phyloP scores from a whole-genome alignment of 2,329 filamentous ascomycete species.

The Talaromyces sp. region DNA sequence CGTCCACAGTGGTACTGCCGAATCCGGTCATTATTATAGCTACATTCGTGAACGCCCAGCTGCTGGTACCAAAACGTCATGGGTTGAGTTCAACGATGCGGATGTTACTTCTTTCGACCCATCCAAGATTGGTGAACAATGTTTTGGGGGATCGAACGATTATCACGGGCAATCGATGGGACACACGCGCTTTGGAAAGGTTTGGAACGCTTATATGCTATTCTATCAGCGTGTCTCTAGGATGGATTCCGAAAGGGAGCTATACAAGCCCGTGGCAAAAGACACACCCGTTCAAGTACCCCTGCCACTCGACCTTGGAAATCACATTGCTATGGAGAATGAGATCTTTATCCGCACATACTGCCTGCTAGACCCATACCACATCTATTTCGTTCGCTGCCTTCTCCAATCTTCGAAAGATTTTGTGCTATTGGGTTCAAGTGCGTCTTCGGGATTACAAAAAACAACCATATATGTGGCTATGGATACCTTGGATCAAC shows the following conservation, averaged over 20 bases:
- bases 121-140: conserved; percentile 64
- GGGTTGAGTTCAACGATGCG: conserved; percentile 96
- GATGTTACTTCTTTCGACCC: conserved; percentile 71
- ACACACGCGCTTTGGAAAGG: conserved; percentile 56
- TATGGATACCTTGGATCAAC: conserved; percentile 65
- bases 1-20: conserved; percentile 86
- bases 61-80: conserved; percentile 47
- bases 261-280: conserved; percentile 42
- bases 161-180: conserved; percentile 44
- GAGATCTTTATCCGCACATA: conserved; percentile 68
- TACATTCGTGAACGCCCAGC: conserved; percentile 77
- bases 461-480: conserved; percentile 38
- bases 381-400: conserved; percentile 61
- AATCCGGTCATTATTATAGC: conserved; percentile 96
- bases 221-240: conserved; percentile 83
- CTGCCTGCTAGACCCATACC: conserved; percentile 69
- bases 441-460: conserved; percentile 44
- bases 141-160: conserved; percentile 69
- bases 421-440: conserved; percentile 47
- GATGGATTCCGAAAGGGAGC: conserved; percentile 51
- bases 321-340: conserved; percentile 66
- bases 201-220: conserved; percentile 89
- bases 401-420: conserved; percentile 56
- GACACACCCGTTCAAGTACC: conserved; percentile 47
- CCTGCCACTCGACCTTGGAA: conserved; percentile 42